These are phyloP conservation scores for Alternaria brassicae DNA, from an alignment of 2,329 filamentous ascomycete genomes.

Conservation along the genomic window DNA sequence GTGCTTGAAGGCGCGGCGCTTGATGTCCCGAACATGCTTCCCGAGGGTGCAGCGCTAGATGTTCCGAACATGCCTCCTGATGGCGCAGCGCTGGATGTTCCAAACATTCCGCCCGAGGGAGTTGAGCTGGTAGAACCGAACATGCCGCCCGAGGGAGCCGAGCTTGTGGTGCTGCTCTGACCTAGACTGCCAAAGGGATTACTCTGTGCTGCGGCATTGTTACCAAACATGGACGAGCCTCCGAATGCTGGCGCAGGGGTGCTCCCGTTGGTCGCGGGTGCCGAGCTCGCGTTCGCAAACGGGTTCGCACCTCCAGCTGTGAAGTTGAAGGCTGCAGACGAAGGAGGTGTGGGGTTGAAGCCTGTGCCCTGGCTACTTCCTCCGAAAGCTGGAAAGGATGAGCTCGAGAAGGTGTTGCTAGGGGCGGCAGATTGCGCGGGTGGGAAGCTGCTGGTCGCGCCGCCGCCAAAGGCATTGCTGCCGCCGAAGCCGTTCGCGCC, in stretches of 20 bases:
- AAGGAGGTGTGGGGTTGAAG: slow-evolving; percentile 38
- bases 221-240: slow-evolving; percentile 19
- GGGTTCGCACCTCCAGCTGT: slow-evolving; percentile 31
- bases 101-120: slow-evolving; percentile 5
- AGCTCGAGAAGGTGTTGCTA: slow-evolving; percentile 36
- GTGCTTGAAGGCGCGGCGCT: slow-evolving; percentile 5
- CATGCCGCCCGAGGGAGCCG: slow-evolving; percentile 5
- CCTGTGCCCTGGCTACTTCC: slow-evolving; percentile 23
- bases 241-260: slow-evolving; percentile 25
- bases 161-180: slow-evolving; percentile 23
- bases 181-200: slow-evolving; percentile 30
- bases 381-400: slow-evolving; percentile 45
- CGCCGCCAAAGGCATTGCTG: slow-evolving; percentile 26
- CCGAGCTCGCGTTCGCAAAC: slow-evolving; percentile 28
- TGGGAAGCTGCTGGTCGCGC: slow-evolving; percentile 43
- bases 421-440: slow-evolving; percentile 36
- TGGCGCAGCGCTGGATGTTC: slow-evolving; percentile 14
- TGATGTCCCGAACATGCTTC: slow-evolving; percentile 2
- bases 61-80: slow-evolving; percentile 15
- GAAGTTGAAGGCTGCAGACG: slow-evolving; percentile 38
- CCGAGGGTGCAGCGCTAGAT: slow-evolving; percentile 3
- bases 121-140: slow-evolving; percentile 9
- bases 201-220: slow-evolving; percentile 27
- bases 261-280: slow-evolving; percentile 33
- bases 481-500: slow-evolving; percentile 17